Evolutionary conservation across 768 basidiomycete species (phyloP), one percentile per base, ranked within the genome.

Genomic region (Xerocomus spinulosus): DNA sequence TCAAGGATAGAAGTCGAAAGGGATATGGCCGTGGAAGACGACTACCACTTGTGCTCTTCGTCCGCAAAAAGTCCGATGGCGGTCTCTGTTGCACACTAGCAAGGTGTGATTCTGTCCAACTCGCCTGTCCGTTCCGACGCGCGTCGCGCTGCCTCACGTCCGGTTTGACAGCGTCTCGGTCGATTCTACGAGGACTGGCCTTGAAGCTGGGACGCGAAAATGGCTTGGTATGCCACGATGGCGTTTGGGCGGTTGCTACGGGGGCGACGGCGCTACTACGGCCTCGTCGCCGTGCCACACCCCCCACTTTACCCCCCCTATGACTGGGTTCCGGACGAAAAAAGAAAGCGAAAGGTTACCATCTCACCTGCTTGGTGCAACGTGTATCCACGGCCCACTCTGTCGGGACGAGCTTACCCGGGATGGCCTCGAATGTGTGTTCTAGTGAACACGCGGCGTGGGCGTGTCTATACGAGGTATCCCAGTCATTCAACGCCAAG

Each of bases 381-480:
- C 28, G 36, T 46, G 39, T 17, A 10, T 20, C 23, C 30, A 21
- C 44, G 28, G 26, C 26, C 59, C 59, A 32, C 3, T 35, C 26
- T 9, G 7, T 25, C 20, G 59, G 59, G 44, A 25, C 53, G 36
- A 14, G 48, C 14, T 21, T 63, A 15, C 61, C 61, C 44, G 36
- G 39, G 45, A 48, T 28, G 47, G 42, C 36, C 21, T n/a, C n/a
- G n/a, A n/a, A n/a, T n/a, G n/a, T n/a, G n/a, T n/a, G n/a, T n/a
- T n/a, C n/a, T n/a, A 14, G 4, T 25, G 24, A n/a, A 39, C 38
- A 39, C 15, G 38, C 15, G 38, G 38, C 23, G 24, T 24, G 38
- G 38, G 38, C 26, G 26, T 28, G 14, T 9, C 36, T 20, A 38
- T 20, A 38, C 23, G 20, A n/a, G 29, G 34, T 23, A 39, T 28